A percentile compares a stretch with the other conserved stretches of the same genome.
phyloP scores from a whole-genome alignment of 75 land plant species.

The Selaginella moellendorffii region DNA sequence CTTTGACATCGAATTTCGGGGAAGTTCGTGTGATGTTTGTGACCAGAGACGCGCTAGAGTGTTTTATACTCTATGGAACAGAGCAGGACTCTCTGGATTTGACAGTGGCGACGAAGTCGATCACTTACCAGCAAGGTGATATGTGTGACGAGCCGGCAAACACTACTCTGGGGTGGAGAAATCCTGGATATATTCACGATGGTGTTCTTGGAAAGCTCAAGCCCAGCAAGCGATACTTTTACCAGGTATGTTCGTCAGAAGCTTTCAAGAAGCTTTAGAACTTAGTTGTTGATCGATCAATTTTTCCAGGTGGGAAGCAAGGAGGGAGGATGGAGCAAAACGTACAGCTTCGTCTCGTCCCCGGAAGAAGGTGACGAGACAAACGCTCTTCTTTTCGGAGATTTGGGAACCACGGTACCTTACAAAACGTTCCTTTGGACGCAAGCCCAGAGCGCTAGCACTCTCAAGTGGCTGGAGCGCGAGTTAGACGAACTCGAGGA shows the following conservation, averaged over 20 bases:
- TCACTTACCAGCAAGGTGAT: constrained; percentile 42
- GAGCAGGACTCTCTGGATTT: constrained; percentile 10
- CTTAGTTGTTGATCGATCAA: neutral
- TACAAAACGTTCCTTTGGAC: constrained; percentile 58
- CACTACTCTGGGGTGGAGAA: constrained; percentile 59
- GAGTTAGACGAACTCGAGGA: constrained; percentile 58
- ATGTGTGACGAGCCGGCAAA: constrained; percentile 83
- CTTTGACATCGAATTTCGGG: constrained; percentile 36
- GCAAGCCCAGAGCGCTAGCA: constrained; percentile 62
- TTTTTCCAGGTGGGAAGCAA: constrained; percentile 68
- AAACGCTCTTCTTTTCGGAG: constrained; percentile 83
- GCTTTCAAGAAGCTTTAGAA: neutral
- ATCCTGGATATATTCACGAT: constrained; percentile 66
- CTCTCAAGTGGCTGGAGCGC: constrained; percentile 61
- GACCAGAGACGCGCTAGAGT: constrained; percentile 32
- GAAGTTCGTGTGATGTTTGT: constrained; percentile 80
- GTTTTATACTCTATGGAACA: constrained; percentile 38
- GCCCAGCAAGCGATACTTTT: constrained; percentile 46
- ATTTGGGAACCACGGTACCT: constrained; percentile 73
- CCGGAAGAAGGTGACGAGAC: constrained; percentile 45
- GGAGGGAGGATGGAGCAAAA: constrained; percentile 55
- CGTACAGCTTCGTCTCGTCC: constrained; percentile 51
- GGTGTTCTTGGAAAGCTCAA: constrained; percentile 42
- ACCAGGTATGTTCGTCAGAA: constrained; percentile 46
- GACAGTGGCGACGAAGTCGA: constrained; percentile 21